Percentiles rank a stretch among this genome's conserved stretches.
These are phyloP conservation scores for Eucalyptus rudis DNA, from an alignment of 345 rosid species.

Conservation along the genomic window DNA sequence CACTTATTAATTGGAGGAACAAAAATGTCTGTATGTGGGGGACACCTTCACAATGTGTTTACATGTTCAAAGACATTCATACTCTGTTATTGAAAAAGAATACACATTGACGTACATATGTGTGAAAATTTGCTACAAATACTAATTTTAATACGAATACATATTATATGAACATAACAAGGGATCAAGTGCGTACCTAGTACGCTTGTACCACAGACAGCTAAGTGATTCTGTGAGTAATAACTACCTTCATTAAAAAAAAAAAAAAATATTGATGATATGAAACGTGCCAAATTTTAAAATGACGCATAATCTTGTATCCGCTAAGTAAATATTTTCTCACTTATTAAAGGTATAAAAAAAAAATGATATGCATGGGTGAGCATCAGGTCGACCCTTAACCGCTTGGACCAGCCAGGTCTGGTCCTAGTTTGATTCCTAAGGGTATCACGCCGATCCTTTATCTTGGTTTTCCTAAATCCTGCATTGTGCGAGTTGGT, in stretches of 20 bases:
- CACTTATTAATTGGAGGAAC: background rate
- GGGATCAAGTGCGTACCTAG: background rate
- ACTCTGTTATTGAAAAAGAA: background rate
- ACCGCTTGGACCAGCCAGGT: too few species aligned
- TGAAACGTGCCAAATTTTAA: background rate
- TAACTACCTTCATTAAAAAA: background rate
- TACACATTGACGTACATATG: background rate
- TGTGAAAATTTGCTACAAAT: background rate
- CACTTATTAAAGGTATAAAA: background rate
- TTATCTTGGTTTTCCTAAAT: too few species aligned
- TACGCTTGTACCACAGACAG: background rate
- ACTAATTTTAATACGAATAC: background rate
- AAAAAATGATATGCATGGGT: too few species aligned
- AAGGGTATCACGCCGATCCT: too few species aligned
- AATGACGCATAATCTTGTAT: background rate
- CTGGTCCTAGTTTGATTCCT: too few species aligned
- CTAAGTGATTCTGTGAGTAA: background rate
- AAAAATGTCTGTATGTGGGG: background rate
- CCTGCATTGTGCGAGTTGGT: fast-evolving
- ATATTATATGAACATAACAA: background rate
- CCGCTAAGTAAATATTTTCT: background rate
- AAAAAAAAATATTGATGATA: background rate
- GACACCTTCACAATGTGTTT: background rate
- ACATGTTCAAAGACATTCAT: background rate
- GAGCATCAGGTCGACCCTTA: too few species aligned